Base-by-base conservation (phyloP, 2,329 filamentous ascomycete species). In the Lachnellula subtilissima region DNA sequence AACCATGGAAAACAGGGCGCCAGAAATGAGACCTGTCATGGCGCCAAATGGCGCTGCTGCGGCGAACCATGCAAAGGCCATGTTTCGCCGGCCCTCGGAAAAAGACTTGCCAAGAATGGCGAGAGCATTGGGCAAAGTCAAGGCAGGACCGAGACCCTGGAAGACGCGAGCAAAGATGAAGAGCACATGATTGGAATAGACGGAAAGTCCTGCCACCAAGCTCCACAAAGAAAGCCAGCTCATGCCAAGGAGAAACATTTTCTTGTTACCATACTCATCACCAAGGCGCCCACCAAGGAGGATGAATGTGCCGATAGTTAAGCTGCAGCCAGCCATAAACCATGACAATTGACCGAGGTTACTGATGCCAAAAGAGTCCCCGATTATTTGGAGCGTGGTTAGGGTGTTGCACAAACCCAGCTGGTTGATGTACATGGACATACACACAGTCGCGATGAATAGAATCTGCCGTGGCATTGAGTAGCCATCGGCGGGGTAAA, bases 51-150 rank as follows among this genome's bases (percentile, higher is more conserved):
- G 48, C 22, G 48, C 48, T 8, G 9, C 22, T 6, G 48, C 48
- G 50, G 76, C 78, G 56, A 80, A 81, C 9, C 77, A 55, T 0
- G 74, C 70, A 60, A 89, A 86, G 0, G 81, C 76, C 71, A 87
- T 80, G 48, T 81, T 77, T 67, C 86, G 87, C 56, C 77, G 75
- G 52, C 70, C 72, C 0, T 84, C 84, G 0, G 74, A 70, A 60
- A 86, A 87, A 0, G 78, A 76, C 0, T 74, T 73, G 2, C 83
- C 84, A 0, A 88, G 69, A 12, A 89, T 74, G 2, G 84, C 85
- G 22, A 88, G 70, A 0, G 76, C 83, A 59, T 87, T 89, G 0
- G 86, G 86, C 23, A 88, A 72, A 11, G 78, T 71, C 36, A 89
- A 73, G 0, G 84, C 83, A 0, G 83, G 81, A 0, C 86, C 86